Percentiles rank a stretch among this genome's conserved stretches.
Evolutionary conservation across 129 eudicot species (phyloP).

Genomic region (Mikania micrantha): DNA sequence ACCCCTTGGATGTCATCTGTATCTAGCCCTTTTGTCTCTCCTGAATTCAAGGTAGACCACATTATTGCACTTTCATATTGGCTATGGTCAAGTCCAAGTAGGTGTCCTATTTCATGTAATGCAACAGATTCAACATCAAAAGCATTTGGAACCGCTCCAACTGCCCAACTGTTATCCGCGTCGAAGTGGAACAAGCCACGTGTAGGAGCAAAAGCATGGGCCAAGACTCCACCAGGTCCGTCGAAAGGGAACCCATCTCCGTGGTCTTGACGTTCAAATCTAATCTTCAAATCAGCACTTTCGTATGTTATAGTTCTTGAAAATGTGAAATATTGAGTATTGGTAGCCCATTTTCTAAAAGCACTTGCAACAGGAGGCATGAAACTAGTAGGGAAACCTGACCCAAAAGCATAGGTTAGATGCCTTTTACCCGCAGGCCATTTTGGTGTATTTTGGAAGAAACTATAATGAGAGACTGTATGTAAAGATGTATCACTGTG

Average conservation of each 20-base stretch:
- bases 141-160: conserved; percentile 13
- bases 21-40: conserved; percentile 20
- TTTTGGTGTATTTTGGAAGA: conserved; percentile 1
- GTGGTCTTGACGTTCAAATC: conserved; percentile 18
- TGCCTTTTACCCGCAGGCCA: conserved; percentile 16
- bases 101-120: conserved; percentile 27
- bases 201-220: conserved; percentile 26
- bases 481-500: neutral
- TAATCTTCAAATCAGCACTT: conserved; percentile 23
- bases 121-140: conserved; percentile 24
- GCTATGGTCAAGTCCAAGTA: conserved; percentile 33
- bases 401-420: conserved; percentile 21
- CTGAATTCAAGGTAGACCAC: conserved; percentile 8
- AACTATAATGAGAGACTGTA: conserved; percentile 17
- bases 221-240: conserved; percentile 30
- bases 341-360: conserved; percentile 23
- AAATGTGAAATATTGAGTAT: conserved; percentile 16
- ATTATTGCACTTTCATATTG: conserved; percentile 12
- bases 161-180: conserved; percentile 17
- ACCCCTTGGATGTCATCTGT: conserved; percentile 24
- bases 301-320: conserved; percentile 8
- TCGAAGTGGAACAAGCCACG: conserved; percentile 27
- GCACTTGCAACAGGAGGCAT: conserved; percentile 18
- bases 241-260: conserved; percentile 31
- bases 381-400: conserved; percentile 21